phyloP scores from a whole-genome alignment of 2,329 filamentous ascomycete species.

The Neocucurbitaria cava region DNA sequence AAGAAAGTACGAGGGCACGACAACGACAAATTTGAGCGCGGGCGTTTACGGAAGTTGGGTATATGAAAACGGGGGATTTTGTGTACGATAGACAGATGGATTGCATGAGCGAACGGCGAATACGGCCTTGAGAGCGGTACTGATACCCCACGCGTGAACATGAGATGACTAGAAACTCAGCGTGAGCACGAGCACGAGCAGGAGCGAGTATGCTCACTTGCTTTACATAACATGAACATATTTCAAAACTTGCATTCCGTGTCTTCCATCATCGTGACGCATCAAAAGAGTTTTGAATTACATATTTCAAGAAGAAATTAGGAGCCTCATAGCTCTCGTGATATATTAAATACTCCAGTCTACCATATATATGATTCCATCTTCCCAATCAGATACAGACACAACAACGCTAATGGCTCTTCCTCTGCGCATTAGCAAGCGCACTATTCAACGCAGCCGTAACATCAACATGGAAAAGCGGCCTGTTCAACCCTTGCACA shows the following conservation, averaged over 20 bases:
- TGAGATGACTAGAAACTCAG: too few species aligned
- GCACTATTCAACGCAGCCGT: slow-evolving; percentile 91
- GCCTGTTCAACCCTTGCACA: slow-evolving; percentile 84
- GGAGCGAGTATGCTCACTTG: too few species aligned
- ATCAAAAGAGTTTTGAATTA: too few species aligned
- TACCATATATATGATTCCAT: too few species aligned
- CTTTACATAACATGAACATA: background rate
- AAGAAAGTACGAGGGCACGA: background rate
- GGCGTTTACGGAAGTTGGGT: background rate
- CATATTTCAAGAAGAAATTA: slow-evolving; percentile 15
- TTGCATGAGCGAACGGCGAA: too few species aligned
- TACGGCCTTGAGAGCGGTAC: background rate
- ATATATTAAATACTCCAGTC: slow-evolving; percentile 2
- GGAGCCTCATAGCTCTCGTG: slow-evolving; percentile 4
- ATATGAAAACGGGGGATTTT: too few species aligned
- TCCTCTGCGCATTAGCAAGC: slow-evolving; percentile 72
- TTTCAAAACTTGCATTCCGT: background rate
- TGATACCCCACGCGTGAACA: slow-evolving; percentile 10
- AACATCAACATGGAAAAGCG: slow-evolving; percentile 94
- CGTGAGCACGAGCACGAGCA: too few species aligned
- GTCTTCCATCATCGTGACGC: background rate
- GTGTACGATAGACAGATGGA: too few species aligned
- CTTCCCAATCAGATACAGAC: background rate
- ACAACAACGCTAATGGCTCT: slow-evolving; percentile 35
- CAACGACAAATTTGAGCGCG: background rate